phyloP scores from a whole-genome alignment of 352 stramenopile genomes.

The Peronospora destructor region DNA sequence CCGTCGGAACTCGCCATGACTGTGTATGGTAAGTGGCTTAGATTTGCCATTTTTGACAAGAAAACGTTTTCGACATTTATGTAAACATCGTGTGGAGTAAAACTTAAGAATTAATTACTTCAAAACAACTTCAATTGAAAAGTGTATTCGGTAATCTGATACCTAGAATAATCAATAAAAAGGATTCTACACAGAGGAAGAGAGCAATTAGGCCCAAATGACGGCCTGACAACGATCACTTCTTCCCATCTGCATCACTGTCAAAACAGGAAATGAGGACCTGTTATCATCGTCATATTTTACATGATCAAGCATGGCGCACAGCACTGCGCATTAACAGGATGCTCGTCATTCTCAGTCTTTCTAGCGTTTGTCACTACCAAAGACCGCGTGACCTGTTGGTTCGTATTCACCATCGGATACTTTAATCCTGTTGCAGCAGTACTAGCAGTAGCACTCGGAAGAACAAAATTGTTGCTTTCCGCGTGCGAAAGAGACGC shows the following conservation, averaged over 20 bases:
- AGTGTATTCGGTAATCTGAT: too few relatives aligned
- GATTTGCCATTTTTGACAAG: neutral
- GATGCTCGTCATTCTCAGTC: slow-evolving; percentile 29
- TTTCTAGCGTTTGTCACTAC: slow-evolving; percentile 15
- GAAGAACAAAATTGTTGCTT: slow-evolving; percentile 39
- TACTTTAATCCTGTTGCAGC: slow-evolving; percentile 38
- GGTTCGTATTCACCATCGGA: slow-evolving; percentile 74
- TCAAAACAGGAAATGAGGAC: slow-evolving; percentile 4
- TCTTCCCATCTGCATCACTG: slow-evolving; percentile 3
- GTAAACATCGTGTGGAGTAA: neutral
- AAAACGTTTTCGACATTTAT: neutral
- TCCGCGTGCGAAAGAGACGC: slow-evolving; percentile 41
- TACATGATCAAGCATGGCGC: slow-evolving; percentile 64
- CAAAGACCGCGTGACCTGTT: slow-evolving; percentile 40
- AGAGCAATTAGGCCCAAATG: neutral
- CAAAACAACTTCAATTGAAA: too few relatives aligned
- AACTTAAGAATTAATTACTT: too few relatives aligned
- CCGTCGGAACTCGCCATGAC: slow-evolving; percentile 52
- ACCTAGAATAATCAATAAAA: too few relatives aligned
- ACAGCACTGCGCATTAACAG: slow-evolving; percentile 47
- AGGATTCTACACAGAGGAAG: too few relatives aligned
- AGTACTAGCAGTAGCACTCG: slow-evolving; percentile 40
- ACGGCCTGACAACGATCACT: neutral
- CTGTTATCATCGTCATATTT: slow-evolving; percentile 18
- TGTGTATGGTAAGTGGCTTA: neutral